Percentiles rank a stretch among this genome's conserved stretches.
These are phyloP conservation scores for Scytalidium sp. DNA, from an alignment of 2,329 filamentous ascomycete genomes.

Conservation along the genomic window DNA sequence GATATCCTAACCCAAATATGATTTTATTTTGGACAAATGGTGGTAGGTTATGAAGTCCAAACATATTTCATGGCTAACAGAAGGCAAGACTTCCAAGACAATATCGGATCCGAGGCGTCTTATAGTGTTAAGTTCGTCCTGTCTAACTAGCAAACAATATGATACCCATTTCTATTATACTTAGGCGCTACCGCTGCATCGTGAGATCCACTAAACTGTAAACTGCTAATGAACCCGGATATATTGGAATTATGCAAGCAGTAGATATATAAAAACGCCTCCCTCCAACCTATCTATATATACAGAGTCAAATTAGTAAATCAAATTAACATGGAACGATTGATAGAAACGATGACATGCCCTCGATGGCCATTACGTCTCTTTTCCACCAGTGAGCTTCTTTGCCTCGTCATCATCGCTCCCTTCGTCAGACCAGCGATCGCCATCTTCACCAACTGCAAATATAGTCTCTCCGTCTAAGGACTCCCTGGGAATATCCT, in stretches of 20 bases:
- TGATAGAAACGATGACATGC: constrained; percentile 3
- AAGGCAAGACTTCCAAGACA: no score
- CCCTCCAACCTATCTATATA: background rate
- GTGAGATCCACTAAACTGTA: no score
- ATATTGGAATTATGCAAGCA: background rate
- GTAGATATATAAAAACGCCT: background rate
- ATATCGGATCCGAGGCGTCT: no score
- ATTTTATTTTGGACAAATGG: no score
- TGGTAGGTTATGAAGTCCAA: no score
- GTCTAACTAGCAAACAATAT: background rate
- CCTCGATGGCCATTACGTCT: constrained; percentile 2
- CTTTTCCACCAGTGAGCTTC: constrained; percentile 43
- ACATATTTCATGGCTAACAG: no score
- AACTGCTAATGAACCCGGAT: background rate
- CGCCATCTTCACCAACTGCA: constrained; percentile 80
- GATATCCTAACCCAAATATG: no score
- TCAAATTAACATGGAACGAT: constrained; percentile 1
- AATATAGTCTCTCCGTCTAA: constrained; percentile 94
- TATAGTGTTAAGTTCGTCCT: no score
- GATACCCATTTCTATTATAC: no score
- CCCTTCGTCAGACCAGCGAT: constrained; percentile 79
- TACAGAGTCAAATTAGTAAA: background rate
- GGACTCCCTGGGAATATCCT: constrained; percentile 50
- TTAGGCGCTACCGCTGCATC: no score
- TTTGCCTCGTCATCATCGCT: constrained; percentile 52